These are phyloP conservation scores for Debaryomycetaceae sp. DNA, from an alignment of 1,139 yeast species.

Conservation along the genomic window DNA sequence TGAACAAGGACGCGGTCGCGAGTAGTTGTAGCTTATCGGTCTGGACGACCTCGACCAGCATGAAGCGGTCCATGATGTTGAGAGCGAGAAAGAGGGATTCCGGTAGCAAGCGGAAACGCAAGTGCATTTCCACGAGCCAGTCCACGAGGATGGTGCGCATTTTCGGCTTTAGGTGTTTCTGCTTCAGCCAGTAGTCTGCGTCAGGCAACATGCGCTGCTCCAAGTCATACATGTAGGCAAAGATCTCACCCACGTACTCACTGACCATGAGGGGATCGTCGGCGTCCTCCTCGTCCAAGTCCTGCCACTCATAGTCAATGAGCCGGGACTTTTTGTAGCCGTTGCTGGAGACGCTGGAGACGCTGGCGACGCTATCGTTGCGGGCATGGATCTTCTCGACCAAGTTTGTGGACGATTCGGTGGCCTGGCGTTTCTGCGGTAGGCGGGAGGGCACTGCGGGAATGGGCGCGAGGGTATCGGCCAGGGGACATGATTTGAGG, in stretches of 20 bases:
- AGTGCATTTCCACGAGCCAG: conserved; percentile 92
- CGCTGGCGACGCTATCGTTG: not conserved
- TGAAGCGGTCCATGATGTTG: conserved; percentile 83
- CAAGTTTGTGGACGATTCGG: conserved; percentile 41
- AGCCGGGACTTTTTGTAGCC: conserved; percentile 22
- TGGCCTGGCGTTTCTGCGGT: conserved; percentile 48
- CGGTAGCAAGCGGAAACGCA: conserved; percentile 75
- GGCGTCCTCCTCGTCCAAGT: conserved; percentile 79
- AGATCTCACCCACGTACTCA: conserved; percentile 84
- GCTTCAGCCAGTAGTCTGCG: conserved; percentile 62
- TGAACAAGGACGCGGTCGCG: conserved; percentile 83
- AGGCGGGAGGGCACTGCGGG: conserved; percentile 26
- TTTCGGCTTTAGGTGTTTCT: conserved; percentile 67
- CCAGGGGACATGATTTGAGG: too few relatives aligned
- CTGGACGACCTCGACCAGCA: conserved; percentile 71
- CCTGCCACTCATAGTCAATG: conserved; percentile 68
- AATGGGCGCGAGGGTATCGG: not conserved
- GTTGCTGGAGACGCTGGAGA: conserved; percentile 9
- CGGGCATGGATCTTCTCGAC: conserved; percentile 27
- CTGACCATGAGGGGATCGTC: conserved; percentile 94
- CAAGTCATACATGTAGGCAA: conserved; percentile 63
- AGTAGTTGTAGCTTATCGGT: conserved; percentile 78
- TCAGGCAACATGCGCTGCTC: conserved; percentile 75
- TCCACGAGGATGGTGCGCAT: conserved; percentile 87
- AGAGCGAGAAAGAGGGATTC: conserved; percentile 85